phyloP scores from a whole-genome alignment of 225 moss, liverwort and hornwort species.

The Straminergon stramineum region DNA sequence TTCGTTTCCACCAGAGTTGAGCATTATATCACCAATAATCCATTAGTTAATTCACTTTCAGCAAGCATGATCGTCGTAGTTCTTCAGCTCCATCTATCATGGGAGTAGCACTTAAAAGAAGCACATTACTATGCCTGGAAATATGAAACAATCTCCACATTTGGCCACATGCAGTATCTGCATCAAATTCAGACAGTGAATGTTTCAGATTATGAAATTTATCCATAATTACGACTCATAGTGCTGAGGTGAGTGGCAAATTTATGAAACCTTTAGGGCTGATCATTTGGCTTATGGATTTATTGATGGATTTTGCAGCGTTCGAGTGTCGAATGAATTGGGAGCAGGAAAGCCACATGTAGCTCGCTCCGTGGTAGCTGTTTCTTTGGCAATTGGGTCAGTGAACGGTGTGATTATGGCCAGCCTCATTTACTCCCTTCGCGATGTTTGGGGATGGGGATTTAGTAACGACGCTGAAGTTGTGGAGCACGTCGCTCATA shows the following conservation, averaged over 20 bases:
- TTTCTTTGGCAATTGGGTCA: constrained; percentile 19
- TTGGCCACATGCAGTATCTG: not conserved
- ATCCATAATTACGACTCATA: not conserved
- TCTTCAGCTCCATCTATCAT: not conserved
- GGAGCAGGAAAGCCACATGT: constrained; percentile 50
- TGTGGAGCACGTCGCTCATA: constrained; percentile 30
- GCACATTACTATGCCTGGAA: not conserved
- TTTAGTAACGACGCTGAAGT: constrained; percentile 53
- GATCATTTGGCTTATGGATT: not conserved
- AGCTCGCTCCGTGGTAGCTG: constrained; percentile 53
- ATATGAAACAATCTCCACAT: not conserved
- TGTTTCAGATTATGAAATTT: not conserved
- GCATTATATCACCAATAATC: not conserved
- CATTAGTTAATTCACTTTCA: not conserved
- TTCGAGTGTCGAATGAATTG: constrained; percentile 72
- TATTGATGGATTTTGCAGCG: constrained; percentile 15
- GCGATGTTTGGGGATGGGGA: constrained; percentile 47
- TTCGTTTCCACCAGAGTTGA: not conserved
- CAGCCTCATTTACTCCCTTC: constrained; percentile 21
- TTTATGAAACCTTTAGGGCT: not conserved
- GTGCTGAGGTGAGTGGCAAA: not conserved
- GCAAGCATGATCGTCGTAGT: not conserved
- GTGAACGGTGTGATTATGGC: constrained; percentile 21
- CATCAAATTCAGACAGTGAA: not conserved
- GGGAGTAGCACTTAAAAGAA: not conserved